Conservation (phyloP, 805 yeast genomes). For the Pichia manshurica region DNA sequence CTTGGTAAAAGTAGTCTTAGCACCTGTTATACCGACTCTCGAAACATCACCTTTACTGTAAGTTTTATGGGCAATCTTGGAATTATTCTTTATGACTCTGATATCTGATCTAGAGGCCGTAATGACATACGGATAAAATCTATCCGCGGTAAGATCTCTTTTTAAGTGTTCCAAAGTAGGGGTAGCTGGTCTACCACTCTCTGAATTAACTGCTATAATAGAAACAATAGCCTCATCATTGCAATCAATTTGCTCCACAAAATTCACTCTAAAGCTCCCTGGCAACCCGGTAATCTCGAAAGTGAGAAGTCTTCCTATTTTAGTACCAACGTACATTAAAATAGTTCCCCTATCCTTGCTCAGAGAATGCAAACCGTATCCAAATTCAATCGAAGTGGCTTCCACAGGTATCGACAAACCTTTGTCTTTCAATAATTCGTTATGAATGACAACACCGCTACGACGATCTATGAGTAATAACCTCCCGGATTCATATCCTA, state of each 20-base stretch:
- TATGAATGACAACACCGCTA: constrained; percentile 50
- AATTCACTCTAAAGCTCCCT: constrained; percentile 57
- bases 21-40: constrained; percentile 47
- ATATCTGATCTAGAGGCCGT: constrained; percentile 54
- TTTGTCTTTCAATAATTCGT: constrained; percentile 26
- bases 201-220: constrained; percentile 53
- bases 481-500: constrained; percentile 74
- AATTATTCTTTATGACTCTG: constrained; percentile 54
- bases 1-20: constrained; percentile 17
- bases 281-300: constrained; percentile 60
- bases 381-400: constrained; percentile 64
- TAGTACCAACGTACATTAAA: constrained; percentile 71
- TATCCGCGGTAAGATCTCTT: constrained; percentile 35
- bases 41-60: constrained; percentile 46
- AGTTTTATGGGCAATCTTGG: constrained; percentile 58
- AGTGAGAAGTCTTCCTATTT: constrained; percentile 60
- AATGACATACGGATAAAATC: constrained; percentile 57
- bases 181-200: constrained; percentile 55
- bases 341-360: constrained; percentile 40
- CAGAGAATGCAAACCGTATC: constrained; percentile 49
- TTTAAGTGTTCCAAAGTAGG: constrained; percentile 55
- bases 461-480: constrained; percentile 72
- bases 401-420: constrained; percentile 26
- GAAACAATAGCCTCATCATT: constrained; percentile 48
- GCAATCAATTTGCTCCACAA: constrained; percentile 42